Percentiles rank a stretch among this genome's conserved stretches.
These are phyloP conservation scores for Brassica carinata DNA, from an alignment of 345 rosid genomes.

Conservation along the genomic window DNA sequence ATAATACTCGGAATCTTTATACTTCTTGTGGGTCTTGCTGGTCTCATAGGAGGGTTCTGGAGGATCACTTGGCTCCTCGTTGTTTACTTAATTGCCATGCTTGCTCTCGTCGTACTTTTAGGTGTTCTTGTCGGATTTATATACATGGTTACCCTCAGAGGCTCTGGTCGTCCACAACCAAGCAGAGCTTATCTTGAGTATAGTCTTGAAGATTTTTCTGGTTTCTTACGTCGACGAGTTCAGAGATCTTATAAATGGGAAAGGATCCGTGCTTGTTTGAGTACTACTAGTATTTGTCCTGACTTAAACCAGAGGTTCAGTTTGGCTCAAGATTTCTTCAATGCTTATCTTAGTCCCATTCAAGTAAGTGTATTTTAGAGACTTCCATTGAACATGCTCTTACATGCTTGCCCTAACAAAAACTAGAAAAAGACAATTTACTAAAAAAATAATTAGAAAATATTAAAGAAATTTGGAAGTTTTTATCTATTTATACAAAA, in stretches of 20 bases:
- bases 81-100: constrained; percentile 72
- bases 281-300: constrained; percentile 60
- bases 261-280: constrained; percentile 64
- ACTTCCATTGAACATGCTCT: too few species aligned
- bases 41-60: constrained; percentile 88
- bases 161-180: constrained; percentile 78
- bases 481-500: too few species aligned
- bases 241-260: constrained; percentile 80
- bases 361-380: constrained; percentile 54
- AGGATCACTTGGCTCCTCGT: constrained; percentile 80
- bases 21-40: constrained; percentile 65
- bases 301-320: constrained; percentile 77
- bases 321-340: constrained; percentile 90
- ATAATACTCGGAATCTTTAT: constrained; percentile 75
- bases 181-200: constrained; percentile 82
- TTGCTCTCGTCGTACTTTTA: constrained; percentile 65
- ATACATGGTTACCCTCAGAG: constrained; percentile 71
- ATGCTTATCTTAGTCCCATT: constrained; percentile 68
- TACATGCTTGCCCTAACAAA: too few species aligned
- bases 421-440: too few species aligned
- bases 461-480: too few species aligned
- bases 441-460: too few species aligned
- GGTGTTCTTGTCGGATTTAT: constrained; percentile 67
- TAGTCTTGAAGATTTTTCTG: constrained; percentile 69
- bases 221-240: constrained; percentile 75